A percentile compares a stretch with the other conserved stretches of the same genome.
These are phyloP conservation scores for Triticum monococcum DNA, from an alignment of 176 grass and related monocot species.

Conservation along the genomic window DNA sequence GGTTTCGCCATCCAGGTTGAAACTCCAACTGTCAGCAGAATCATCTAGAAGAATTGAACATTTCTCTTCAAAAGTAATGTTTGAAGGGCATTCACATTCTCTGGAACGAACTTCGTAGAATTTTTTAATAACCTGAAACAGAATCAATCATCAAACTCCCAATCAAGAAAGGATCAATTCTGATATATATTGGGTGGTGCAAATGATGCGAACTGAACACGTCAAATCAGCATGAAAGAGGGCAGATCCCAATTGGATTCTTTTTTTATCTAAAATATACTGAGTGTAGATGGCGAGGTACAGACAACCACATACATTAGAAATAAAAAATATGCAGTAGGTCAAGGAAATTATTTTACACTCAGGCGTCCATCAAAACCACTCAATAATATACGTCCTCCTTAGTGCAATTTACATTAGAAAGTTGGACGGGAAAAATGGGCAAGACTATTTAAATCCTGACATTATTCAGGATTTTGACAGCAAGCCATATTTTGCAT, in stretches of 20 bases:
- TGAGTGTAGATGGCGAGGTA: not conserved
- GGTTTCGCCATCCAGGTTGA: conserved; percentile 65
- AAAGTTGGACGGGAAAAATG: not conserved
- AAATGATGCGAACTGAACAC: not conserved
- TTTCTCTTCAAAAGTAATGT: conserved; percentile 60
- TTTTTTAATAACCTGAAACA: conserved; percentile 74
- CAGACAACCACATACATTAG: conserved; percentile 5
- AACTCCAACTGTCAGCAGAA: conserved; percentile 79
- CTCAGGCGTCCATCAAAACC: not conserved
- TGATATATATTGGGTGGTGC: not conserved
- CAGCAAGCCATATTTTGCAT: not conserved
- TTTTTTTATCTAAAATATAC: conserved; percentile 13
- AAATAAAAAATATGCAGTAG: conserved; percentile 19
- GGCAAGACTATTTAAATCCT: not conserved
- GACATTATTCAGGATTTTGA: not conserved
- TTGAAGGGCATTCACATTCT: conserved; percentile 46
- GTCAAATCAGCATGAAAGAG: not conserved
- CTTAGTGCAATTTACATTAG: not conserved
- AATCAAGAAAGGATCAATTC: not conserved
- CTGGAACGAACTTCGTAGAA: conserved; percentile 78
- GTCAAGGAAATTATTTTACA: not conserved
- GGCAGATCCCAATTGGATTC: not conserved
- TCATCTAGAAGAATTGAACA: conserved; percentile 73
- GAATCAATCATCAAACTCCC: conserved; percentile 31
- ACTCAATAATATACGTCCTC: not conserved